A percentile compares a stretch with the other conserved stretches of the same genome.
Evolutionary conservation across 83 land plant genomes (phyloP).

Genomic region (Picea abies): DNA sequence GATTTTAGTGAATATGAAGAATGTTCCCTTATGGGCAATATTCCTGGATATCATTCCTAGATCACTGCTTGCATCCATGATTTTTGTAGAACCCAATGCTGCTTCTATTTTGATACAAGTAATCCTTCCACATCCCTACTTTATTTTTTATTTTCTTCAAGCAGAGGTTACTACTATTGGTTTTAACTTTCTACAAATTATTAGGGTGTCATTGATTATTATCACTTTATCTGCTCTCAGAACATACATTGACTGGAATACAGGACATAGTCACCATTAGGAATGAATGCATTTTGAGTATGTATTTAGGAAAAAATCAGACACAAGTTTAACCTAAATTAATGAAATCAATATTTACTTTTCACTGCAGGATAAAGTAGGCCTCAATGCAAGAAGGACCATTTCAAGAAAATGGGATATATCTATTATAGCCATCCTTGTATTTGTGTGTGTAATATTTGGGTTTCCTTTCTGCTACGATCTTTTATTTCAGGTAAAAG

Average conservation of each 20-base stretch:
- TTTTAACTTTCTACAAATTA: neutral
- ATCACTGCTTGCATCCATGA: constrained; percentile 22
- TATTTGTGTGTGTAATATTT: constrained; percentile 17
- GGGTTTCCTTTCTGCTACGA: constrained; percentile 26
- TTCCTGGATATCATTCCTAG: constrained; percentile 28
- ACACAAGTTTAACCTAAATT: neutral
- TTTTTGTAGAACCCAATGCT: constrained; percentile 27
- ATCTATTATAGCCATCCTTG: constrained; percentile 19
- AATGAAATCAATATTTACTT: constrained; percentile 1
- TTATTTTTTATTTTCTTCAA: neutral
- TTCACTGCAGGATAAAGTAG: constrained; percentile 17
- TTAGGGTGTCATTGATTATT: neutral
- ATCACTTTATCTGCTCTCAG: neutral
- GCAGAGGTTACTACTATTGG: neutral
- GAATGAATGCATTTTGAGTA: too few relatives aligned
- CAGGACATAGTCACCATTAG: too few relatives aligned
- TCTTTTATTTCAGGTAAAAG: constrained; percentile 24
- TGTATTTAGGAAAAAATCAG: too few relatives aligned
- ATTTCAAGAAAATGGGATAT: constrained; percentile 24
- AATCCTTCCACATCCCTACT: neutral
- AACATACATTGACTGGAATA: neutral
- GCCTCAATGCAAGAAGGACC: neutral
- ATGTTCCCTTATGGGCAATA: constrained; percentile 28
- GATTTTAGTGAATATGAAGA: constrained; percentile 12
- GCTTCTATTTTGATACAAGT: constrained; percentile 24